Conservation (phyloP, 1,284 basidiomycete genomes). For the Peniophora sp. region DNA sequence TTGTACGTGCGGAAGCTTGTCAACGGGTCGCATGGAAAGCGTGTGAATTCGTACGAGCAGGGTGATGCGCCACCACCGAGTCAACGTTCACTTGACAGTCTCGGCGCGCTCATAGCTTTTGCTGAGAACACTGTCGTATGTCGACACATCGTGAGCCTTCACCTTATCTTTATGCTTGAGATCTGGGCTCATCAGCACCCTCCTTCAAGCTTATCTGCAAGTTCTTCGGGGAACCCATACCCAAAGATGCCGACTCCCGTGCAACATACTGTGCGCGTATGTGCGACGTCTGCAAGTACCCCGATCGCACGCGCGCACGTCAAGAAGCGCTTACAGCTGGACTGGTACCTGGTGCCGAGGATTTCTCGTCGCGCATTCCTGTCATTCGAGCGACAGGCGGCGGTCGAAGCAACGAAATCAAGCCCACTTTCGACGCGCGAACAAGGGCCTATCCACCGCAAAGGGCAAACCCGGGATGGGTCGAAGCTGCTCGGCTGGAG, state of each 20-base stretch:
- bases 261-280: conserved; percentile 64
- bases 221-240: conserved; percentile 74
- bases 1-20: conserved; percentile 47
- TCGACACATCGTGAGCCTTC: conserved; percentile 60
- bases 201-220: conserved; percentile 58
- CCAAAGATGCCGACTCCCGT: conserved; percentile 34
- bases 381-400: conserved; percentile 14
- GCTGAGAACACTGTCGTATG: conserved; percentile 60
- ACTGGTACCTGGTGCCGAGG: conserved; percentile 31
- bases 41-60: conserved; percentile 30
- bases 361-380: conserved; percentile 25
- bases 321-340: conserved; percentile 30
- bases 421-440: too few relatives aligned
- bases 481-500: too few relatives aligned
- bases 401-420: conserved; percentile 13
- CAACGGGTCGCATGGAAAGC: conserved; percentile 34
- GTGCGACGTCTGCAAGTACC: conserved; percentile 83
- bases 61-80: conserved; percentile 50
- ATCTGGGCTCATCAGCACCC: neutral
- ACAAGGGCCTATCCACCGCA: too few relatives aligned
- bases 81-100: conserved; percentile 58
- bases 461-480: too few relatives aligned
- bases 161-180: neutral
- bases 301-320: conserved; percentile 48
- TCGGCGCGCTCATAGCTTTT: conserved; percentile 52